Evolutionary conservation across 768 basidiomycete species (phyloP), one percentile per base, ranked within the genome.

Genomic region (Collybiopsis confluens): DNA sequence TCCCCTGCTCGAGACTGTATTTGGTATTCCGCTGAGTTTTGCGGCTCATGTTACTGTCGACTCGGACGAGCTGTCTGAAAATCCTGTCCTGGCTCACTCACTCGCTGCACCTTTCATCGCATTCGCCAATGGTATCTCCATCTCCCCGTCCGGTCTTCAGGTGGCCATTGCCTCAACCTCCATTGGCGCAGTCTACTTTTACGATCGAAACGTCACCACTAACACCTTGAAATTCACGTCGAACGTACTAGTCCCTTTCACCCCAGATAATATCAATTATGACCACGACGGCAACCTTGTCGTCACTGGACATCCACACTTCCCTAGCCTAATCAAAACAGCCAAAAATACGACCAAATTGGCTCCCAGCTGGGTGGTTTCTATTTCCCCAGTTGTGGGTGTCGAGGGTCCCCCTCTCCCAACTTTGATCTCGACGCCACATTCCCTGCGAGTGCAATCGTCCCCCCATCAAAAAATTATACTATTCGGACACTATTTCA

Each of bases 41-140:
- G 73, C 86, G 52, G 71, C 76, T 6, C 82, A 86, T 56, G 71
- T 88, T 54, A 66, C 74, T 2, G 57, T 85, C 9, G 63, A 71
- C 40, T 65, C 65, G n/a, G 59, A 64, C 40, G 60, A 58, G 16
- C 30, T 56, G 0, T 54, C 42, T 13, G 30, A 56, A 24, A 49
- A 55, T 24, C 58, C 62, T 33, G 68, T 79, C 44, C 57, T 61
- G 42, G 54, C 63, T 0, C 72, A 80, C 52, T 62, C 65, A 7
- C 65, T 81, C 40, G 69, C 71, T 4, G 76, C 73, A 5, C 61
- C 70, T 2, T 79, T 80, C 49, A 65, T 88, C 13, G 68, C 87
- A 0, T 89, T 88, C 64, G 70, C 88, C 2, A 90, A 90, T 59
- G 88, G 88, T 18, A 58, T 90, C 54, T 74, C 86, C 0, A 58